Conservation (phyloP, 169 alveolate genomes). For the Pseudocohnilembus persalinus region DNA sequence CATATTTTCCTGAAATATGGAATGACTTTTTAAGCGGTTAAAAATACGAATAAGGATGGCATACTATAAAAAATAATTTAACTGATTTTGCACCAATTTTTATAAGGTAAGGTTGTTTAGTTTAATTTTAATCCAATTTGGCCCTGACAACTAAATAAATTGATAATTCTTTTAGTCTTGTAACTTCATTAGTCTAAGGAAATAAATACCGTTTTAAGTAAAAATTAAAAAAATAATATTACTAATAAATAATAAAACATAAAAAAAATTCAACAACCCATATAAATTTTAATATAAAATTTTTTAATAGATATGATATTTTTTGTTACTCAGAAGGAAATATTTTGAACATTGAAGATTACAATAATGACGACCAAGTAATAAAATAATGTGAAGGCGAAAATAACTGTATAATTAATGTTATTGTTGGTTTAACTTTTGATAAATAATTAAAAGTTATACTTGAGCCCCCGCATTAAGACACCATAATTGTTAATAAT, state of each 20-base stretch:
- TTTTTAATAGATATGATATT: background rate
- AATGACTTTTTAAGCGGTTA: constrained; percentile 35
- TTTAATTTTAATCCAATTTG: background rate
- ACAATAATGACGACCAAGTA: background rate
- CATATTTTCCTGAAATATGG: constrained; percentile 49
- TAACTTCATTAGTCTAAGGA: background rate
- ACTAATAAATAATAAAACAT: background rate
- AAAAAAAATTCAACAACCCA: too few species aligned
- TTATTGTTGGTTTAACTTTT: background rate
- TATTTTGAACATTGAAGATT: background rate
- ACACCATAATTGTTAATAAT: background rate
- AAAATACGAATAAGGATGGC: background rate
- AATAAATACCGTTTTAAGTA: too few species aligned
- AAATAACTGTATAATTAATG: background rate
- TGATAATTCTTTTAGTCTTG: background rate
- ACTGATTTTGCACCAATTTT: constrained; percentile 37
- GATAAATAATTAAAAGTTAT: too few species aligned
- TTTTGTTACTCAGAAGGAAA: background rate
- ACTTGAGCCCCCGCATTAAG: background rate
- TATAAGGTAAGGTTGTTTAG: constrained; percentile 33
- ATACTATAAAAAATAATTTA: constrained; percentile 1
- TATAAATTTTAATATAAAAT: too few species aligned
- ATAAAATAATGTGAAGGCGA: background rate
- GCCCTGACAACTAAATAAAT: background rate
- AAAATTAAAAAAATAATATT: too few species aligned